Evolutionary conservation across 371 early-diverging fungal species (phyloP).

Genomic region (Apophysomyces elegans): DNA sequence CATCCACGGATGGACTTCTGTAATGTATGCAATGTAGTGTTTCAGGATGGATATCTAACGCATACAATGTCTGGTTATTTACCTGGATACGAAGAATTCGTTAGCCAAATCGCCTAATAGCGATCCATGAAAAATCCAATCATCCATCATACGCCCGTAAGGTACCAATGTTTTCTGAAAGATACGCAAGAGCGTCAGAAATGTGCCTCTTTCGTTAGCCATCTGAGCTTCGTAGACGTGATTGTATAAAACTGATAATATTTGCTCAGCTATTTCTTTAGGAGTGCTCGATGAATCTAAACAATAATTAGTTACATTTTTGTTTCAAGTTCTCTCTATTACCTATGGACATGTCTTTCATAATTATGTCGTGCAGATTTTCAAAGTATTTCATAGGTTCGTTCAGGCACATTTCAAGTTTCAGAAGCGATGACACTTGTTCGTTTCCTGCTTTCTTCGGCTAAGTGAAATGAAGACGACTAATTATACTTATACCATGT

Average conservation of each 20-base stretch:
- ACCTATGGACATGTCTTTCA: neutral
- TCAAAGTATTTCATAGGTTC: neutral
- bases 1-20: slow-evolving; percentile 2
- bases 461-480: neutral
- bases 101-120: slow-evolving; percentile 29
- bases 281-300: slow-evolving; percentile 1
- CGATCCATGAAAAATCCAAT: slow-evolving; percentile 43
- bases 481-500: slow-evolving; percentile 19
- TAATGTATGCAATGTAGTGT: neutral
- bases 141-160: slow-evolving; percentile 40
- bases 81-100: slow-evolving; percentile 42
- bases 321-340: neutral
- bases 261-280: slow-evolving; percentile 13
- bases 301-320: neutral
- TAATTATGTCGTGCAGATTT: slow-evolving; percentile 1
- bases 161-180: slow-evolving; percentile 33
- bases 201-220: slow-evolving; percentile 18
- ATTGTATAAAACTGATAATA: slow-evolving; percentile 31
- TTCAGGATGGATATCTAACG: neutral
- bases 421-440: neutral
- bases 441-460: neutral
- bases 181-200: slow-evolving; percentile 21
- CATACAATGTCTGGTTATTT: neutral
- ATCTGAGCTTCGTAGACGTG: slow-evolving; percentile 26
- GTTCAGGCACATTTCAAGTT: slow-evolving; percentile 1